A percentile compares a stretch with the other conserved stretches of the same genome.
Conservation (phyloP, 2,329 filamentous ascomycete genomes). For the Xylaria sp. region DNA sequence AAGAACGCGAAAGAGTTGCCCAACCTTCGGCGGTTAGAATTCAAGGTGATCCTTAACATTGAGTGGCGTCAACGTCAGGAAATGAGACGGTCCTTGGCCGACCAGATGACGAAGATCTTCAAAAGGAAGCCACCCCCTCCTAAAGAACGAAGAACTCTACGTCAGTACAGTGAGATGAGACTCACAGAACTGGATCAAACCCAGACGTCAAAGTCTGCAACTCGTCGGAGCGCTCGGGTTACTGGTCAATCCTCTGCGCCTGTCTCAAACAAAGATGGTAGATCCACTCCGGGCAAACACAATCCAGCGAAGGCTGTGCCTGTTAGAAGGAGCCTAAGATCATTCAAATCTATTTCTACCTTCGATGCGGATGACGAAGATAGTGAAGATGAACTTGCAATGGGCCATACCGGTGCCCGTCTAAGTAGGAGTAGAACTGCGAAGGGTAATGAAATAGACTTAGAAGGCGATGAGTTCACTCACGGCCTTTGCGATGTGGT, state of each 20-base stretch:
- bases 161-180: slow-evolving; percentile 21
- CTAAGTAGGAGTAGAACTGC: slow-evolving; percentile 32
- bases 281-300: slow-evolving; percentile 23
- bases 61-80: slow-evolving; percentile 84
- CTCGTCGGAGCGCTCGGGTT: slow-evolving; percentile 49
- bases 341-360: slow-evolving; percentile 36
- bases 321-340: slow-evolving; percentile 40
- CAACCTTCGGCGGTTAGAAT: slow-evolving; percentile 74
- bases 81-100: slow-evolving; percentile 82
- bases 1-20: slow-evolving; percentile 74
- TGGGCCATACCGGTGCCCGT: slow-evolving; percentile 30
- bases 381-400: slow-evolving; percentile 49
- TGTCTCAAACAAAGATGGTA: slow-evolving; percentile 36
- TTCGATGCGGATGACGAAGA: slow-evolving; percentile 52
- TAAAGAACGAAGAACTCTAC: slow-evolving; percentile 36
- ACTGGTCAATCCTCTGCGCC: slow-evolving; percentile 38
- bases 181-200: slow-evolving; percentile 6
- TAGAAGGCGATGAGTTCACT: slow-evolving; percentile 53
- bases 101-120: slow-evolving; percentile 75
- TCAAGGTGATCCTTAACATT: slow-evolving; percentile 82
- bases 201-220: slow-evolving; percentile 21
- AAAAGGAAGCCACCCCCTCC: slow-evolving; percentile 44
- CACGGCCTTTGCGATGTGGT: slow-evolving; percentile 79
- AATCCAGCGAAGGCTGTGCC: slow-evolving; percentile 34
- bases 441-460: slow-evolving; percentile 31